A percentile compares a stretch with the other conserved stretches of the same genome.
These are phyloP conservation scores for Aspergillus sergii DNA, from an alignment of 2,329 filamentous ascomycete genomes.

Conservation along the genomic window DNA sequence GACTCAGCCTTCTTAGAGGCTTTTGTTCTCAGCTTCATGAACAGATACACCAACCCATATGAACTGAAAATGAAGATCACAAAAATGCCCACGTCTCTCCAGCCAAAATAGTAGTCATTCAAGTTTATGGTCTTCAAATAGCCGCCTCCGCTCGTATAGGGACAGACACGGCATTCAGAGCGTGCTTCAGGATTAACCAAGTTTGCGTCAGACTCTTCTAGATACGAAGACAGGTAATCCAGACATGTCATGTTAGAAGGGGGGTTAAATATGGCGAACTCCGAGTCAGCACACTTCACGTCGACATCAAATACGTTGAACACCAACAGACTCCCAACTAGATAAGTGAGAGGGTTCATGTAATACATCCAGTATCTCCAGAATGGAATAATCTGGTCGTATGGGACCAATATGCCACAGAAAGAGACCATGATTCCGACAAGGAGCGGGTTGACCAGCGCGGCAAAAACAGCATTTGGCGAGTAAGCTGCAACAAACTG, in stretches of 20 bases:
- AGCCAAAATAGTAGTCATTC: slow-evolving; percentile 15
- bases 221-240: background rate
- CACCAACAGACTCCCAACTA: slow-evolving; percentile 30
- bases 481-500: slow-evolving; percentile 80
- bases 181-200: slow-evolving; percentile 50
- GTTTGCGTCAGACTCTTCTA: slow-evolving; percentile 8
- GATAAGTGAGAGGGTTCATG: slow-evolving; percentile 34
- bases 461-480: slow-evolving; percentile 66
- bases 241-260: slow-evolving; percentile 16
- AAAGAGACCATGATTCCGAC: slow-evolving; percentile 48
- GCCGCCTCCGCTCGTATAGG: slow-evolving; percentile 14
- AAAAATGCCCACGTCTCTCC: slow-evolving; percentile 17
- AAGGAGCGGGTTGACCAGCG: slow-evolving; percentile 74
- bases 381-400: slow-evolving; percentile 31
- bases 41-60: slow-evolving; percentile 16
- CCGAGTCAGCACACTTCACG: slow-evolving; percentile 26
- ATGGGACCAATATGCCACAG: slow-evolving; percentile 34
- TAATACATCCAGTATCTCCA: slow-evolving; percentile 38
- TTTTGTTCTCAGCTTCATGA: slow-evolving; percentile 20
- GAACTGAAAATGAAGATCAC: slow-evolving; percentile 11
- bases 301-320: slow-evolving; percentile 28
- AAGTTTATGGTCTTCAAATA: slow-evolving; percentile 18
- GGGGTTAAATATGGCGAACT: slow-evolving; percentile 33
- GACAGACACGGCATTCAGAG: slow-evolving; percentile 32
- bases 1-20: slow-evolving; percentile 15